Base-by-base conservation (phyloP, 176 grass and related monocot genomes). In the Raddia distichophylla region DNA sequence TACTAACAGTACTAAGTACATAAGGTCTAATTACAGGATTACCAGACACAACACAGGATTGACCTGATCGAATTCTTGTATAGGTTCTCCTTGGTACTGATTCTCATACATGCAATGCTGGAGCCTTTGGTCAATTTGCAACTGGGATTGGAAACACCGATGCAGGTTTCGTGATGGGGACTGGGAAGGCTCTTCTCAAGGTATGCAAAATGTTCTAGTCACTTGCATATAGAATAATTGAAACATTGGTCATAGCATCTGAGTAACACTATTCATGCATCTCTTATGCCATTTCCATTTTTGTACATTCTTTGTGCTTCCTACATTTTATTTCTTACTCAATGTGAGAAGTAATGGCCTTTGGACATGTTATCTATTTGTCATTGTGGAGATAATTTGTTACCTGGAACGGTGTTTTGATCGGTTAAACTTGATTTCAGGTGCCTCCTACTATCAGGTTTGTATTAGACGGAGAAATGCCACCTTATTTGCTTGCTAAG, bases 71-170 rank as follows among this genome's bases (percentile, higher is more conserved):
- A 27, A 13, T 77, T 75, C 1, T 51, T 58, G 5, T 87, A 5
- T 69, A 98, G 96, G 93, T 98, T 95, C 86, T 98, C 57, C 89
- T 98, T 54, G 93, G 93, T 51, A 95, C 96, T 18, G 96, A 98
- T 86, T 98, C 96, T 17, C 96, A 98, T 63, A 95, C 93, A 2
- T 98, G 96, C 82, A 98, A 95, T 86, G 96, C 96, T 80, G 96
- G 96, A 76, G 96, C 96, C 73, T 98, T 98, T 80, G 90, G 96
- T 44, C 93, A 98, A 74, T 95, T 98, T 61, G 96, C 96, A 78
- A 95, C 93, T 70, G 96, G 96, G 79, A 98, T 98, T 64, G 96
- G 96, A 69, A 98, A 95, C 87, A 95, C 93, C 2, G 90, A 98
- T 84, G 96, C 96, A 56, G 96, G 96, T 74, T 98, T 98, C 71